Evolutionary conservation across 1,139 yeast genomes (phyloP).

Genomic region (Tardiomyces depauwii): DNA sequence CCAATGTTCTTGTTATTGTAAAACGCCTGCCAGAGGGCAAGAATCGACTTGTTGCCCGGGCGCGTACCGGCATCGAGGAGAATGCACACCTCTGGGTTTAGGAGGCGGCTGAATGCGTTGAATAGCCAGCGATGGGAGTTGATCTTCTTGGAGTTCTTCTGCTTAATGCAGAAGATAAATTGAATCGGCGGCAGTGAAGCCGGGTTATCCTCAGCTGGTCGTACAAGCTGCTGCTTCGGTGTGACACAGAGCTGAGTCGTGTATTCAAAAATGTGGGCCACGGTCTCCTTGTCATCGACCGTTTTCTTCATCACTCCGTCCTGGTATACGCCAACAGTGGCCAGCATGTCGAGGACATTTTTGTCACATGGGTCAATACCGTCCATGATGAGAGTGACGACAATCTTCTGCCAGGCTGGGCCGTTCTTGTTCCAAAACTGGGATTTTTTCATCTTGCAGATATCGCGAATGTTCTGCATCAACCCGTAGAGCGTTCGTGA

Average conservation of each 20-base stretch:
- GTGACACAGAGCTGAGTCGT: constrained; percentile 53
- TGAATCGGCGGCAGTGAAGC: constrained; percentile 72
- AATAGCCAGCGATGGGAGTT: constrained; percentile 96
- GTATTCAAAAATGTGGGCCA: constrained; percentile 88
- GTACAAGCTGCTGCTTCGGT: constrained; percentile 34
- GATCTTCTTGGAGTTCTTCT: constrained; percentile 80
- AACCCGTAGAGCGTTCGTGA: constrained; percentile 91
- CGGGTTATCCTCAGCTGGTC: constrained; percentile 53
- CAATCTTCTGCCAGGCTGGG: constrained; percentile 89
- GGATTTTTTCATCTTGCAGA: constrained; percentile 55
- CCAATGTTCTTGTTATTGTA: constrained; percentile 78
- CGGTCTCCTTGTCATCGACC: constrained; percentile 77
- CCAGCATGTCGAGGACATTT: constrained; percentile 69
- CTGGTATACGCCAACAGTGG: constrained; percentile 91
- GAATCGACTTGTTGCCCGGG: constrained; percentile 72
- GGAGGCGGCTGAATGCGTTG: constrained; percentile 78
- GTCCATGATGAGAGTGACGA: constrained; percentile 82
- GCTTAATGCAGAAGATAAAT: constrained; percentile 77
- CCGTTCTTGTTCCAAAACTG: constrained; percentile 59
- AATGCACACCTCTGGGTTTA: constrained; percentile 78
- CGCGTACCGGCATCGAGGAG: constrained; percentile 91
- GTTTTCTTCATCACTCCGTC: constrained; percentile 89
- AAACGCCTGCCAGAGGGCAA: constrained; percentile 84
- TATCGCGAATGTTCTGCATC: constrained; percentile 80
- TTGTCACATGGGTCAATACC: constrained; percentile 89